Percentiles rank a stretch among this genome's conserved stretches.
Evolutionary conservation across 805 yeast species (phyloP).

Genomic region (Kodamaea jinghongensis): DNA sequence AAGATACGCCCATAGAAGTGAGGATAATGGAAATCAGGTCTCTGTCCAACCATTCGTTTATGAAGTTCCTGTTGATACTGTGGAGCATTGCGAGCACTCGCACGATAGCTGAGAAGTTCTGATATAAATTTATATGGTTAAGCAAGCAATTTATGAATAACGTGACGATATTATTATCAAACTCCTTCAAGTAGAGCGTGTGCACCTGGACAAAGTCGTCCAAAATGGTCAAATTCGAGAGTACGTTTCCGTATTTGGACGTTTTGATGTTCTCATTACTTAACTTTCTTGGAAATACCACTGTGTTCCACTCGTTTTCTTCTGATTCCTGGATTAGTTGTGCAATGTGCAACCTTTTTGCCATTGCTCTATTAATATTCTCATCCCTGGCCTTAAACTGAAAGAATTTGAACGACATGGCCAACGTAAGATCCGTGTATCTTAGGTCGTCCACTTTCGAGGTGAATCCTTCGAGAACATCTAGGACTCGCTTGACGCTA

Average conservation of each 20-base stretch:
- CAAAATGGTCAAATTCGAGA: slow-evolving; percentile 28
- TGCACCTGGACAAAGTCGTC: slow-evolving; percentile 23
- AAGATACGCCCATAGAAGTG: slow-evolving; percentile 25
- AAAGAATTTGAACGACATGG: slow-evolving; percentile 29
- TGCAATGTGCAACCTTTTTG: slow-evolving; percentile 9
- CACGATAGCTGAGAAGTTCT: slow-evolving; percentile 33
- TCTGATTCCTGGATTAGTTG: slow-evolving; percentile 14
- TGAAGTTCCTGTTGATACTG: slow-evolving; percentile 14
- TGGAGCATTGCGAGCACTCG: slow-evolving; percentile 19
- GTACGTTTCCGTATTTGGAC: slow-evolving; percentile 30
- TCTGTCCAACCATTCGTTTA: slow-evolving; percentile 23
- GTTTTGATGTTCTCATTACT: slow-evolving; percentile 24
- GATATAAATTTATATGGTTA: slow-evolving; percentile 32
- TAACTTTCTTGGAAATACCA: slow-evolving; percentile 18
- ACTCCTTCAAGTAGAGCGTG: slow-evolving; percentile 18
- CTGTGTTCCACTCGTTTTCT: slow-evolving; percentile 11
- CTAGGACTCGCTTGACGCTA: slow-evolving; percentile 29
- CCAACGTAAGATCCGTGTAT: slow-evolving; percentile 29
- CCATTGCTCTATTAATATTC: slow-evolving; percentile 17
- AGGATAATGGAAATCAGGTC: slow-evolving; percentile 32
- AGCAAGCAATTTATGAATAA: slow-evolving; percentile 35
- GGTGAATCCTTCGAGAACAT: slow-evolving; percentile 29
- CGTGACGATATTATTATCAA: not conserved
- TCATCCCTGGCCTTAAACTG: slow-evolving; percentile 24
- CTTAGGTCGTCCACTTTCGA: slow-evolving; percentile 10